Evolutionary conservation across 148 eudicot genomes (phyloP).

Genomic region (Euryodendron excelsum): DNA sequence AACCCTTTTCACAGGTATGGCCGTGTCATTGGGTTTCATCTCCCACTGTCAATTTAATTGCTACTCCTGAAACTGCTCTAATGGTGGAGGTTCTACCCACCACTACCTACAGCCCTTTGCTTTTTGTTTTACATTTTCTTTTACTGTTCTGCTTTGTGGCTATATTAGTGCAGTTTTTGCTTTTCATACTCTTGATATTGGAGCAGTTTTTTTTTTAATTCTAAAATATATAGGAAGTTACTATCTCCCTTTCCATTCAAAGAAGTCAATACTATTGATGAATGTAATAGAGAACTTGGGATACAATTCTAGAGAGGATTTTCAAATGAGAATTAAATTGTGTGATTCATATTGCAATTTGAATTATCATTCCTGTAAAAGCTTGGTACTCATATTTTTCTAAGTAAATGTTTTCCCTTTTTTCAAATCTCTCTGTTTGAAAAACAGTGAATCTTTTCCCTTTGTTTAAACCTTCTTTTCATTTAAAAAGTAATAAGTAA

Average conservation of each 20-base stretch:
- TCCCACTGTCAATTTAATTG: not conserved
- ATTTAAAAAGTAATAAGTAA: no score
- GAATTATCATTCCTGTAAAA: not conserved
- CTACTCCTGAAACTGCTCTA: not conserved
- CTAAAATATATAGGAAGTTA: not conserved
- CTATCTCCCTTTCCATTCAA: not conserved
- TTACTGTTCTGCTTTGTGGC: not conserved
- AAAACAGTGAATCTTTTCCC: no score
- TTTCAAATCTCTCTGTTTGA: no score
- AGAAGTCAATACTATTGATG: not conserved
- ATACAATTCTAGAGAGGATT: not conserved
- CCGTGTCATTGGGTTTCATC: not conserved
- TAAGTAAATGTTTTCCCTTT: no score
- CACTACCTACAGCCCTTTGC: not conserved
- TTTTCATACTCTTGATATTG: not conserved
- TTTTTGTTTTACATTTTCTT: not conserved
- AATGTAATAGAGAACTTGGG: not conserved
- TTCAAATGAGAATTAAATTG: not conserved
- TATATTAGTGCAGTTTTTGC: not conserved
- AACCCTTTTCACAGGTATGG: slow-evolving; percentile 63
- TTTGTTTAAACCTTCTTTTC: no score
- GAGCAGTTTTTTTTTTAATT: no score
- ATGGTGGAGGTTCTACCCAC: no score
- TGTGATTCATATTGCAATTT: not conserved
- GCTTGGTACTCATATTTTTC: not conserved